phyloP scores from a whole-genome alignment of 2,329 filamentous ascomycete species.

The Trichothecium roseum region DNA sequence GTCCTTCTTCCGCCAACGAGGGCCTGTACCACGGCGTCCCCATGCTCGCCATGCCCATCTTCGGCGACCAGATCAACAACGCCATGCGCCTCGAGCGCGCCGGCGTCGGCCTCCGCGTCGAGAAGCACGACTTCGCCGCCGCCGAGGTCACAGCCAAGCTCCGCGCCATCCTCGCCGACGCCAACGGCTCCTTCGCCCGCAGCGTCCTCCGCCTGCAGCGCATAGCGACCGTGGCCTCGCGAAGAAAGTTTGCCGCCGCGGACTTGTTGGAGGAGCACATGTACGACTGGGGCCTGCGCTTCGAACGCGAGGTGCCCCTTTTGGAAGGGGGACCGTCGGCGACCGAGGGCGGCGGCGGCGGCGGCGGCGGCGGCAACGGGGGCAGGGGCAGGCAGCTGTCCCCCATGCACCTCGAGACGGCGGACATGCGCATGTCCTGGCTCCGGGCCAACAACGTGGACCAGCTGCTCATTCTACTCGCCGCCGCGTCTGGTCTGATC shows the following conservation, averaged over 20 bases:
- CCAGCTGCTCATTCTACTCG: slow-evolving; percentile 12
- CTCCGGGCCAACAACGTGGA: slow-evolving; percentile 30
- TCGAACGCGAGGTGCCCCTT: too few relatives aligned
- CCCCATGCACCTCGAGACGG: slow-evolving; percentile 32
- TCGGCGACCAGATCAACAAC: slow-evolving; percentile 31
- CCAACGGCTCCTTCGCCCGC: slow-evolving; percentile 15
- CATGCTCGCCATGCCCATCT: slow-evolving; percentile 24
- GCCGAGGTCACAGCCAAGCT: slow-evolving; percentile 18
- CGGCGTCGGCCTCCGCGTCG: slow-evolving; percentile 22
- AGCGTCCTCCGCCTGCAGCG: slow-evolving; percentile 25
- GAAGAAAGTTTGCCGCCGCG: slow-evolving; percentile 25
- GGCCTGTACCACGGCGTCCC: slow-evolving; percentile 26
- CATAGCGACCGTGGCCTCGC: slow-evolving; percentile 24
- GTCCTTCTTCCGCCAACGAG: slow-evolving; percentile 29
- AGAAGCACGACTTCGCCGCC: slow-evolving; percentile 24
- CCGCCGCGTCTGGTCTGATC: not conserved
- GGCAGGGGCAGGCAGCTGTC: slow-evolving; percentile 9
- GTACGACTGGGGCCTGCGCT: slow-evolving; percentile 20
- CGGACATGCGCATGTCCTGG: slow-evolving; percentile 27
- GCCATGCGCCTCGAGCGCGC: slow-evolving; percentile 20
- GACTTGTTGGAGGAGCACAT: slow-evolving; percentile 31
- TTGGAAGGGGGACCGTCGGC: too few relatives aligned
- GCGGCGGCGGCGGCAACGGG: too few relatives aligned
- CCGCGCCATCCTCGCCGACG: slow-evolving; percentile 15
- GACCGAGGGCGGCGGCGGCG: too few relatives aligned